Percentiles rank a stretch among this genome's conserved stretches.
phyloP scores from a whole-genome alignment of 164 flowering plant species.

The Warburgia ugandensis region DNA sequence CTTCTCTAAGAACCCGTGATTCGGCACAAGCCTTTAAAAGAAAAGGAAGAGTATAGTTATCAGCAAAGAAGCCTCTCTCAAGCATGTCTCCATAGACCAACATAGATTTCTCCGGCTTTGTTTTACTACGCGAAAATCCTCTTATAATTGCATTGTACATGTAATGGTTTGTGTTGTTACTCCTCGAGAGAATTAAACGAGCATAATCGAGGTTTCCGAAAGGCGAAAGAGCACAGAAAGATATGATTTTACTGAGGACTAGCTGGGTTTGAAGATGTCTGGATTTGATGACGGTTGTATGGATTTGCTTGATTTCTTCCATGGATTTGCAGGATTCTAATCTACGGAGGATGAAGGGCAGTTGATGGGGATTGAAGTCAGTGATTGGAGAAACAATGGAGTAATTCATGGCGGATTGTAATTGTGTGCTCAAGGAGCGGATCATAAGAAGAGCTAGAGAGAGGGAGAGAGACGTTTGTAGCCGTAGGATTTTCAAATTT shows the following conservation, averaged over 20 bases:
- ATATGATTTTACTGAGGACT: slow-evolving; percentile 12
- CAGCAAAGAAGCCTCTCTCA: slow-evolving; percentile 8
- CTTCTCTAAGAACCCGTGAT: slow-evolving; percentile 5
- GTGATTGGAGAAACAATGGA: slow-evolving; percentile 3
- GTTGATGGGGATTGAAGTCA: not conserved
- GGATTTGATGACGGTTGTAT: slow-evolving; percentile 10
- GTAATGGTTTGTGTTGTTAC: slow-evolving; percentile 3
- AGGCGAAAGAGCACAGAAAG: slow-evolving; percentile 10
- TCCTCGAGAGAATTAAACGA: slow-evolving; percentile 1
- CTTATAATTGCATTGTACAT: slow-evolving; percentile 15
- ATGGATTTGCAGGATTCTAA: slow-evolving; percentile 14
- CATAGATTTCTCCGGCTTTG: slow-evolving; percentile 1
- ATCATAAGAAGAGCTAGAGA: too few relatives aligned
- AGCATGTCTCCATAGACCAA: slow-evolving; percentile 10
- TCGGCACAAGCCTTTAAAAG: slow-evolving; percentile 14
- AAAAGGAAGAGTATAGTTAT: slow-evolving; percentile 14
- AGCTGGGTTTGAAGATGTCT: slow-evolving; percentile 11
- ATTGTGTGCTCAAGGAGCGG: too few relatives aligned
- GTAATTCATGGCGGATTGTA: too few relatives aligned
- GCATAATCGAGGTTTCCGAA: slow-evolving; percentile 14
- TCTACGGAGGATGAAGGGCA: slow-evolving; percentile 9
- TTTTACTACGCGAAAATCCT: slow-evolving; percentile 6
- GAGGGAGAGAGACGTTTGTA: too few relatives aligned
- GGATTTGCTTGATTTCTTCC: slow-evolving; percentile 16
- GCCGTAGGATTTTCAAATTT: too few relatives aligned